phyloP scores from a whole-genome alignment of 805 yeast genomes.

The Nakazawaea holstii region DNA sequence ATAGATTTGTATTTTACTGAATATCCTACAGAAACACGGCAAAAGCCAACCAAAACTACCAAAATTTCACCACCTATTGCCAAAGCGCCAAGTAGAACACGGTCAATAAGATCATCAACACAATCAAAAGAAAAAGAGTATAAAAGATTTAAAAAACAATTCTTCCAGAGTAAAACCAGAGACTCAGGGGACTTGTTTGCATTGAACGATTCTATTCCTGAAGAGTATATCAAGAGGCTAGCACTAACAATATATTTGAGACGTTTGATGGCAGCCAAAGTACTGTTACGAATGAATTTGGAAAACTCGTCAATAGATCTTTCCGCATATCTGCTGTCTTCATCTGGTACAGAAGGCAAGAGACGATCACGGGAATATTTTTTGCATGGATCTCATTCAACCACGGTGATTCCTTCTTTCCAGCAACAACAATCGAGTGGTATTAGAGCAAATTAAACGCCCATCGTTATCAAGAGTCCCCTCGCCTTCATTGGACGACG shows the following conservation, averaged over 20 bases:
- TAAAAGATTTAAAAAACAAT: conserved; percentile 15
- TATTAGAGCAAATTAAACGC: too few relatives aligned
- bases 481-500: too few relatives aligned
- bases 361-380: background rate
- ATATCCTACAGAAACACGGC: background rate
- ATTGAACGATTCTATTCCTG: conserved; percentile 15
- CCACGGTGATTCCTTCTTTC: too few relatives aligned
- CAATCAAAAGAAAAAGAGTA: conserved; percentile 16
- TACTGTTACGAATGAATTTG: conserved; percentile 21
- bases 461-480: too few relatives aligned
- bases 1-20: conserved; percentile 12
- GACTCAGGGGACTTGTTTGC: conserved; percentile 17
- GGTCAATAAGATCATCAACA: background rate
- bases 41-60: background rate
- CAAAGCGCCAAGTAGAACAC: conserved; percentile 6
- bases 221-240: conserved; percentile 16
- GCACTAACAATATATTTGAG: conserved; percentile 26
- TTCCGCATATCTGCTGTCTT: background rate
- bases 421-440: too few relatives aligned
- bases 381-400: background rate
- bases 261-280: conserved; percentile 24
- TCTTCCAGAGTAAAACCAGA: conserved; percentile 14
- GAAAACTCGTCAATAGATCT: conserved; percentile 9
- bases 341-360: too few relatives aligned
- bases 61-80: background rate